Evolutionary conservation across 192 early-diverging fungal genomes (phyloP).

Genomic region (Backusella luteola): DNA sequence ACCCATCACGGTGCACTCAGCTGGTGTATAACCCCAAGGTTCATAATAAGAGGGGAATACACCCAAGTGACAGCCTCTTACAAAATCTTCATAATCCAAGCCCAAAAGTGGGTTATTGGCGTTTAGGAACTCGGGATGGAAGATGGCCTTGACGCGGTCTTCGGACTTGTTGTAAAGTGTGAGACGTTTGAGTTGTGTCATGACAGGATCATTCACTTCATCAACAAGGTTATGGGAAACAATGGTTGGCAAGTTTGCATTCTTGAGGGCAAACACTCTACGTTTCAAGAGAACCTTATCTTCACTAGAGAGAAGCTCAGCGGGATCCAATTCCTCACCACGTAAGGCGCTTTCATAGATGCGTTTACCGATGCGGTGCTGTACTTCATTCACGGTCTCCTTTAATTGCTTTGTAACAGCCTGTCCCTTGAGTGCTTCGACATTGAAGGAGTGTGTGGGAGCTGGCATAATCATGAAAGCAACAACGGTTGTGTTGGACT

Average conservation of each 20-base stretch:
- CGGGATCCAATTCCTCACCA: conserved; percentile 71
- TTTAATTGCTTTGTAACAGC: conserved; percentile 94
- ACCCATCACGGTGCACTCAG: conserved; percentile 99
- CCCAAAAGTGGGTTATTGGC: conserved; percentile 92
- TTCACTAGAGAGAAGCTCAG: conserved; percentile 74
- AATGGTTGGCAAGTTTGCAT: conserved; percentile 82
- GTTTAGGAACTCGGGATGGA: conserved; percentile 97
- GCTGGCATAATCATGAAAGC: conserved; percentile 97
- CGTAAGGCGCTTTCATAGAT: conserved; percentile 83
- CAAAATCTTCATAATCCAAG: conserved; percentile 98
- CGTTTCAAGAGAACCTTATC: conserved; percentile 91
- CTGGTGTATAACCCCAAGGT: conserved; percentile 99
- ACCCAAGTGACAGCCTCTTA: conserved; percentile 95
- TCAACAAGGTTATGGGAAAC: conserved; percentile 96
- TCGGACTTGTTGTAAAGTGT: conserved; percentile 84
- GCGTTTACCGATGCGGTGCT: conserved; percentile 77
- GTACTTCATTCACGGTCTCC: conserved; percentile 86
- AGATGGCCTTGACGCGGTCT: conserved; percentile 95
- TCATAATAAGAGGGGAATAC: conserved; percentile 98
- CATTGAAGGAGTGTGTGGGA: conserved; percentile 86
- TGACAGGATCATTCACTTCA: conserved; percentile 84
- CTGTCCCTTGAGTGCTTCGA: conserved; percentile 96
- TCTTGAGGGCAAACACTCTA: conserved; percentile 89
- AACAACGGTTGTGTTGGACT: conserved; percentile 89
- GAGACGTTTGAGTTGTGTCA: conserved; percentile 75